Conservation (phyloP, 139 green algal genomes). For the Ettlia oleoabundans region DNA sequence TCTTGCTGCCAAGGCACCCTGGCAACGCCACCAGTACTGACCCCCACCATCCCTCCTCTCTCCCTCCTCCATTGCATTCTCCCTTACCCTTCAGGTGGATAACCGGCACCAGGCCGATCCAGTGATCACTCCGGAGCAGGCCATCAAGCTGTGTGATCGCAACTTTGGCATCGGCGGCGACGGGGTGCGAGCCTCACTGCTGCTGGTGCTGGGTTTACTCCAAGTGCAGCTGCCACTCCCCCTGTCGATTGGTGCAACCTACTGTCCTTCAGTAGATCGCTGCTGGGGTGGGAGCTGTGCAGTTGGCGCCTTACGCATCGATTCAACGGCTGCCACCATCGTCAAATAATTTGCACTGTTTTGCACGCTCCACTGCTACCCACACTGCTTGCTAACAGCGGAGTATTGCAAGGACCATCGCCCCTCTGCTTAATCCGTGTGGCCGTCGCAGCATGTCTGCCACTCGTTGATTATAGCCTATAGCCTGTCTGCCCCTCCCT, state of each 20-base stretch:
- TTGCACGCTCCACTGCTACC: too few relatives aligned
- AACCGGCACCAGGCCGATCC: conserved; percentile 82
- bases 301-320: too few relatives aligned
- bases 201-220: neutral
- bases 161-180: conserved; percentile 98
- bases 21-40: neutral
- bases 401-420: too few relatives aligned
- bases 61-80: neutral
- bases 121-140: conserved; percentile 81
- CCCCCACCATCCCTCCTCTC: neutral
- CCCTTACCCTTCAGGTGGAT: conserved; percentile 77
- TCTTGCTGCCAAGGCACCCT: neutral
- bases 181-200: conserved; percentile 69
- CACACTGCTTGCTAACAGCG: too few relatives aligned
- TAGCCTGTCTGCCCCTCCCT: too few relatives aligned
- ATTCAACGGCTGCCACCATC: too few relatives aligned
- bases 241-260: neutral
- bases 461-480: too few relatives aligned
- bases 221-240: conserved; percentile 52
- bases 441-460: too few relatives aligned
- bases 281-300: too few relatives aligned
- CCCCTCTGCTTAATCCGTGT: too few relatives aligned
- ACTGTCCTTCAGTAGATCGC: neutral
- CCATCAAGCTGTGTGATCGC: conserved; percentile 88
- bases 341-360: too few relatives aligned